Percentiles rank a stretch among this genome's conserved stretches.
Evolutionary conservation across 2,329 filamentous ascomycete species (phyloP).

Genomic region (Colletotrichum euphorbiae): DNA sequence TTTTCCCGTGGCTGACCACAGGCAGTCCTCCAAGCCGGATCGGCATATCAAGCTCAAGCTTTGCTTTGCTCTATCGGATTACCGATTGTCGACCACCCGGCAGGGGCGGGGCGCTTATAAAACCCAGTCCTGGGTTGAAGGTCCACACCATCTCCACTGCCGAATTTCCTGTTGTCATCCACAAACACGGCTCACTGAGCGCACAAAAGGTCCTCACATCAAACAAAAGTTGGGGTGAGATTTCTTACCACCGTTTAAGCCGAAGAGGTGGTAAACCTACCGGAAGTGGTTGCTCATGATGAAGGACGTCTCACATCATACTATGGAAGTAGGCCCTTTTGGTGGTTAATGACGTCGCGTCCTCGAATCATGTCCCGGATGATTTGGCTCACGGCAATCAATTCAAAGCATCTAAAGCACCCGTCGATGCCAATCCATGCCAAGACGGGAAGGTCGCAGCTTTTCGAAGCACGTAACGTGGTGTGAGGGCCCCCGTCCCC

Average conservation of each 20-base stretch:
- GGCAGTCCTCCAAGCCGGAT: not conserved
- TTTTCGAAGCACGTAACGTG: constrained; percentile 7
- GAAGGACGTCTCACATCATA: not conserved
- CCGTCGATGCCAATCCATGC: not conserved
- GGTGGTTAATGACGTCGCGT: not conserved
- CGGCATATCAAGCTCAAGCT: not conserved
- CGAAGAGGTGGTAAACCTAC: no score
- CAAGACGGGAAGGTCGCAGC: constrained; percentile 19
- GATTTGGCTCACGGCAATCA: not conserved
- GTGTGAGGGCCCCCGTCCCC: not conserved
- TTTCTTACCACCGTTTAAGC: not conserved
- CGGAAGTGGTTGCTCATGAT: not conserved
- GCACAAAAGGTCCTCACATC: not conserved
- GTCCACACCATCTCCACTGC: not conserved
- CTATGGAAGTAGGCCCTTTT: not conserved
- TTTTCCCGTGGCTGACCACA: no score
- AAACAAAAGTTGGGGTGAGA: no score
- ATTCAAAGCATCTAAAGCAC: not conserved
- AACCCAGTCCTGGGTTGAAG: not conserved
- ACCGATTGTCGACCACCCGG: not conserved
- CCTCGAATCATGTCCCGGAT: not conserved
- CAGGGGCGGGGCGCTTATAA: not conserved
- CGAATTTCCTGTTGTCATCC: constrained; percentile 18
- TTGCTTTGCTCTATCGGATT: not conserved
- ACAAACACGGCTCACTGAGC: not conserved